Evolutionary conservation across 2,329 filamentous ascomycete species (phyloP).

Genomic region (Microdochium trichocladiopsis): DNA sequence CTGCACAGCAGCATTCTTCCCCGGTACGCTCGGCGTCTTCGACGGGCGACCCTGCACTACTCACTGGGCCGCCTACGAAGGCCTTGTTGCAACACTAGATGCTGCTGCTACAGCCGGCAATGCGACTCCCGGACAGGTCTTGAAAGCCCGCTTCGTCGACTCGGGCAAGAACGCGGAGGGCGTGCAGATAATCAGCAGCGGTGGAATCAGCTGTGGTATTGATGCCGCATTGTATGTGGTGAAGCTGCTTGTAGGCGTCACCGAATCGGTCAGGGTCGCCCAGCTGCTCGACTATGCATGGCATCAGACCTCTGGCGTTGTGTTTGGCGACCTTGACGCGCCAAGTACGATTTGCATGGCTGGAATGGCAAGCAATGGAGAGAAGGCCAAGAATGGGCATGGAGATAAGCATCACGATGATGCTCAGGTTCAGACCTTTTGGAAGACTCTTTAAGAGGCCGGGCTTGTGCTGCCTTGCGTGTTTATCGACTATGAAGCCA

Average conservation of each 20-base stretch:
- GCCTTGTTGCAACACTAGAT: neutral
- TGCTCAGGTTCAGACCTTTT: too few relatives aligned
- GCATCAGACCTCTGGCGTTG: constrained; percentile 4
- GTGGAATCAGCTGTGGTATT: constrained; percentile 4
- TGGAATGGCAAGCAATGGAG: too few relatives aligned
- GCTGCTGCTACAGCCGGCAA: neutral
- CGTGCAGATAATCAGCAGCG: constrained; percentile 3
- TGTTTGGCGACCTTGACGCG: neutral
- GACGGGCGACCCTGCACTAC: constrained; percentile 2
- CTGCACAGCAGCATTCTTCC: constrained; percentile 3
- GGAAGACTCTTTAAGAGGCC: too few relatives aligned
- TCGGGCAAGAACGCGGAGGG: neutral
- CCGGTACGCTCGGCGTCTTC: constrained; percentile 1
- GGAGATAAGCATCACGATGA: too few relatives aligned
- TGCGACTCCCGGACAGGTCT: neutral
- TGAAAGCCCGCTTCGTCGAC: constrained; percentile 2
- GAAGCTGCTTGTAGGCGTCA: constrained; percentile 1
- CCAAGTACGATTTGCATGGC: too few relatives aligned
- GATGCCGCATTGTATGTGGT: constrained; percentile 2
- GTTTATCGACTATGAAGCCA: too few relatives aligned
- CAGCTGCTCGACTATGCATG: constrained; percentile 4
- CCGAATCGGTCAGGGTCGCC: constrained; percentile 1
- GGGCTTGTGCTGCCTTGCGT: too few relatives aligned
- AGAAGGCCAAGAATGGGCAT: too few relatives aligned
- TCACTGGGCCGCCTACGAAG: constrained; percentile 1